Evolutionary conservation across 257 asterid species (phyloP).

Genomic region (Linaria vulgaris): DNA sequence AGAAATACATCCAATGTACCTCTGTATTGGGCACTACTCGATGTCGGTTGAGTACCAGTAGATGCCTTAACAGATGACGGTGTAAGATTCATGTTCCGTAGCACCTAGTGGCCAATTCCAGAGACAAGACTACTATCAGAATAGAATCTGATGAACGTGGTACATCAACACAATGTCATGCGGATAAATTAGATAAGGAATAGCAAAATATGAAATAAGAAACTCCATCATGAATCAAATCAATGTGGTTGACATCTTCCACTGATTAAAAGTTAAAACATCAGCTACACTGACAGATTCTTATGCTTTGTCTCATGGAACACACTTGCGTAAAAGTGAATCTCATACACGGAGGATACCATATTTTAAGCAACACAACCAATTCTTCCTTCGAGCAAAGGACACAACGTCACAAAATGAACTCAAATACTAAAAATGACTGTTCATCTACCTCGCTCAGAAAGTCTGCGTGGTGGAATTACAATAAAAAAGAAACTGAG

Average conservation of each 20-base stretch:
- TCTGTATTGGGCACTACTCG: conserved; percentile 59
- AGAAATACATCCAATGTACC: conserved; percentile 75
- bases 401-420: neutral
- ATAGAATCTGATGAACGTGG: neutral
- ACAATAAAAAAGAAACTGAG: neutral
- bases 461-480: neutral
- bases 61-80: conserved; percentile 37
- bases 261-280: neutral
- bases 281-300: neutral
- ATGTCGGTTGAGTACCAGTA: conserved; percentile 36
- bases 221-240: conserved; percentile 5
- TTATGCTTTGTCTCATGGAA: neutral
- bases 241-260: neutral
- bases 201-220: neutral
- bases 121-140: conserved; percentile 22
- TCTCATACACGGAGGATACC: neutral
- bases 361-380: neutral
- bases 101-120: conserved; percentile 43
- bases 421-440: too few species aligned
- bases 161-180: neutral
- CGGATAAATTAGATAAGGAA: neutral
- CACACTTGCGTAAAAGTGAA: neutral
- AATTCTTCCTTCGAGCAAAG: neutral
- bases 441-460: neutral
- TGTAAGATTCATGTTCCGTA: conserved; percentile 41